These are phyloP conservation scores for Penicillium arizonense DNA, from an alignment of 495 filamentous ascomycete species.

Conservation along the genomic window DNA sequence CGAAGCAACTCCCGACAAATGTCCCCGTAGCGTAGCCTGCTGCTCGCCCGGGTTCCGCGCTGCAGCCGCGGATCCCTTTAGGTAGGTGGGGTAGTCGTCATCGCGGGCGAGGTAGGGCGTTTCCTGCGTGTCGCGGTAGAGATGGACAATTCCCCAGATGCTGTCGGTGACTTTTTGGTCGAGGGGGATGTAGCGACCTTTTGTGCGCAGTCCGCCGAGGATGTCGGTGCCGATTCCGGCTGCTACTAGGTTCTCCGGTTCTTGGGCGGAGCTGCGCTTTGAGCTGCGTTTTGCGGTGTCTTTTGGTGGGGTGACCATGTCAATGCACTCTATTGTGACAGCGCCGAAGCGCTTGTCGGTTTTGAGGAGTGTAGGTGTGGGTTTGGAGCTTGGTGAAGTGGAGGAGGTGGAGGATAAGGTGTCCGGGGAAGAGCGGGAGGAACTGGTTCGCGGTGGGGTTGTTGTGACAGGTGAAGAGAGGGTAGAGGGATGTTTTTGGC, in stretches of 20 bases:
- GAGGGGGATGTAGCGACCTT: constrained; percentile 74
- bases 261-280: constrained; percentile 8
- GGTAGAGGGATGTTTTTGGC: not conserved
- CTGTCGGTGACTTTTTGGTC: constrained; percentile 76
- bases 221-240: constrained; percentile 51
- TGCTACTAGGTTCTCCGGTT: constrained; percentile 36
- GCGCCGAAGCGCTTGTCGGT: constrained; percentile 63
- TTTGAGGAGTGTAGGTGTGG: constrained; percentile 21
- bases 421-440: not conserved
- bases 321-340: constrained; percentile 65
- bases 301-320: constrained; percentile 51
- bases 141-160: constrained; percentile 89
- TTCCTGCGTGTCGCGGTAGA: constrained; percentile 84
- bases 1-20: not conserved
- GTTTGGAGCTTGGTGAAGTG: constrained; percentile 8
- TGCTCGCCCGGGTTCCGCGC: constrained; percentile 31
- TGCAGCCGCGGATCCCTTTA: constrained; percentile 43
- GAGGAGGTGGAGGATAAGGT: constrained; percentile 13
- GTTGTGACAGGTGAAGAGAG: not conserved
- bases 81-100: constrained; percentile 39
- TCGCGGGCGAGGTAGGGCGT: constrained; percentile 49
- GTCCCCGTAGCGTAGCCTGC: not conserved
- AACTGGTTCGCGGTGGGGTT: not conserved
- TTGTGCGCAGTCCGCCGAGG: constrained; percentile 61
- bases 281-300: constrained; percentile 14